These are phyloP conservation scores for Noccaea bulbosa DNA, from an alignment of 345 rosid genomes.

Conservation along the genomic window DNA sequence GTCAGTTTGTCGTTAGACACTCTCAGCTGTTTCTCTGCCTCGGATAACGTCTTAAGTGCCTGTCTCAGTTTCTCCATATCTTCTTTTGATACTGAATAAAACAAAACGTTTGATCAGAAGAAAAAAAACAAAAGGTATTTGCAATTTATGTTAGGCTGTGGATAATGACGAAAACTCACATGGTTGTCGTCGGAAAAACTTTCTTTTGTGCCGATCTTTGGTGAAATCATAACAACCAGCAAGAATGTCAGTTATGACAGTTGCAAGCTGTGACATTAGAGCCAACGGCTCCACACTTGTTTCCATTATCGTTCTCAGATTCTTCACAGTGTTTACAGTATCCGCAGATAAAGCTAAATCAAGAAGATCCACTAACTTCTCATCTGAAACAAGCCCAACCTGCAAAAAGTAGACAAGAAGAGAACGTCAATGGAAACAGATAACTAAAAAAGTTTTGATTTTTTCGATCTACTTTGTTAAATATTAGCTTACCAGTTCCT, in stretches of 20 bases:
- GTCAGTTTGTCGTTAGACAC: constrained; percentile 88
- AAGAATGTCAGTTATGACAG: constrained; percentile 93
- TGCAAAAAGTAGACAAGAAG: constrained; percentile 40
- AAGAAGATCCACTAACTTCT: constrained; percentile 97
- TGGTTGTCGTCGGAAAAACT: constrained; percentile 80
- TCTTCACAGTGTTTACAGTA: constrained; percentile 97
- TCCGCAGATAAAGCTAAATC: constrained; percentile 99
- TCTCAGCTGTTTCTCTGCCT: constrained; percentile 95
- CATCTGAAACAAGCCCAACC: constrained; percentile 98
- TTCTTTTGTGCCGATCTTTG: constrained; percentile 74
- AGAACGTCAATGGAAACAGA: not conserved
- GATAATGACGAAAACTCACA: constrained; percentile 54
- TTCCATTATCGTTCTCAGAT: constrained; percentile 91
- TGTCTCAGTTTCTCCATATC: constrained; percentile 97
- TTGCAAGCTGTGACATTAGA: constrained; percentile 99
- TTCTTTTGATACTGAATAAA: constrained; percentile 73
- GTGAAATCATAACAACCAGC: constrained; percentile 89
- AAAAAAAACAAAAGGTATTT: not conserved
- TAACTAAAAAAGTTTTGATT: not conserved
- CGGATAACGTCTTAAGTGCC: constrained; percentile 90
- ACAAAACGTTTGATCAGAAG: constrained; percentile 6
- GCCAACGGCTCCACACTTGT: constrained; percentile 94
- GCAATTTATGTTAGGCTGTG: not conserved
- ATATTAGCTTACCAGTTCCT: constrained; percentile 71
- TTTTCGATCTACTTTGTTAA: not conserved